A percentile compares a stretch with the other conserved stretches of the same genome.
Evolutionary conservation across 345 rosid genomes (phyloP).

Genomic region (Streptanthus diversifolius): DNA sequence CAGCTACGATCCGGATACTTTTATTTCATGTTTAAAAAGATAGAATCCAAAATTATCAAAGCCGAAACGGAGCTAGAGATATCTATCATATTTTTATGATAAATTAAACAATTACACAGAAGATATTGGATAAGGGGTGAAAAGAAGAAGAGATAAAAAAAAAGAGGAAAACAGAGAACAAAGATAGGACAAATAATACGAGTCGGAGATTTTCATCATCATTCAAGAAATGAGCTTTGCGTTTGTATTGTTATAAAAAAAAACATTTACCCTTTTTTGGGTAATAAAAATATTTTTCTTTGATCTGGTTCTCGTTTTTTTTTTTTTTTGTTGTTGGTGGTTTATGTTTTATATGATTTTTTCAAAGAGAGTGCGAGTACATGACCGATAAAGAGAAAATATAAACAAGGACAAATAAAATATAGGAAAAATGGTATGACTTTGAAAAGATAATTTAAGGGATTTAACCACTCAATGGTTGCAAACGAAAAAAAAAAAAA

Average conservation of each 20-base stretch:
- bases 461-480: not conserved
- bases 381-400: not conserved
- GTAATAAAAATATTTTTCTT: not conserved
- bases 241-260: not conserved
- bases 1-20: not conserved
- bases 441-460: not conserved
- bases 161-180: not conserved
- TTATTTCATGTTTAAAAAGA: too few relatives aligned
- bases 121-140: not conserved
- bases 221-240: slow-evolving; percentile 1
- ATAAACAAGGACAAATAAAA: not conserved
- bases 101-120: not conserved
- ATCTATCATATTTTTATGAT: not conserved
- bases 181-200: not conserved
- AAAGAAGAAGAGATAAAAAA: not conserved
- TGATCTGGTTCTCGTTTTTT: not conserved
- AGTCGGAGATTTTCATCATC: slow-evolving; percentile 4
- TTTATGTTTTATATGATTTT: not conserved
- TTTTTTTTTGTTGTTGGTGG: not conserved
- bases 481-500: too few relatives aligned
- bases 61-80: not conserved
- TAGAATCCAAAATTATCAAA: not conserved
- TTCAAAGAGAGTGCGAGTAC: not conserved
- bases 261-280: not conserved
- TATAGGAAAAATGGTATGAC: not conserved